These are phyloP conservation scores for Tolypocladium endophyticum DNA, from an alignment of 2,329 filamentous ascomycete genomes.

Conservation along the genomic window DNA sequence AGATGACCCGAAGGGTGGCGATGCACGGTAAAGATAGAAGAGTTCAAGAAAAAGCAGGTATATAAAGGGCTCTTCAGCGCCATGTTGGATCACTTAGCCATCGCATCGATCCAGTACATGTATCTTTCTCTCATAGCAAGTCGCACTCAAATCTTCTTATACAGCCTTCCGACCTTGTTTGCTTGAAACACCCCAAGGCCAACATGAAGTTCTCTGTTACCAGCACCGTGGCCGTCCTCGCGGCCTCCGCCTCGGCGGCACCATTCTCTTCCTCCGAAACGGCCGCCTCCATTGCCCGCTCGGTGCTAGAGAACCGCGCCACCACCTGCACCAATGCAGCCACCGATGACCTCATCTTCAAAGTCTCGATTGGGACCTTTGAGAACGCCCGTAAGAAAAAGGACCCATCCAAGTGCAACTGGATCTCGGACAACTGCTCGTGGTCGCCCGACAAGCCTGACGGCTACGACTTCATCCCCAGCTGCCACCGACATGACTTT, in stretches of 20 bases:
- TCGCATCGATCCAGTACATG: not conserved
- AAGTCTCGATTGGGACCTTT: constrained; percentile 1
- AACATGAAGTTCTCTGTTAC: not conserved
- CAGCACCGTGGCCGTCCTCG: not conserved
- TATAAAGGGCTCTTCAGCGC: not conserved
- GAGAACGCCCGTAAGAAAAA: constrained; percentile 11
- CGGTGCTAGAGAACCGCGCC: not conserved
- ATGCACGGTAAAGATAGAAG: not conserved
- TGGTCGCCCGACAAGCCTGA: constrained; percentile 12
- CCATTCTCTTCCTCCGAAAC: not conserved
- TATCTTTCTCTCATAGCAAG: not conserved
- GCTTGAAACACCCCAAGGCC: not conserved
- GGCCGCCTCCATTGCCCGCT: not conserved
- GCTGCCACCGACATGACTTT: constrained; percentile 15
- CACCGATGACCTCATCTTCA: constrained; percentile 9
- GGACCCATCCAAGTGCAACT: constrained; percentile 14
- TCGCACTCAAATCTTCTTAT: not conserved
- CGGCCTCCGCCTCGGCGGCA: not conserved
- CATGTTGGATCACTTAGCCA: not conserved
- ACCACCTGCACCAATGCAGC: not conserved
- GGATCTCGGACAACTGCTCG: constrained; percentile 13
- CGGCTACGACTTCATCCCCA: constrained; percentile 13
- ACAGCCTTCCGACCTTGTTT: not conserved
- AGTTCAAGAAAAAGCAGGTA: too few species aligned
- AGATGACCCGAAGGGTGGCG: not conserved